phyloP scores from a whole-genome alignment of 495 filamentous ascomycete genomes.

The Eremomyces bilateralis region DNA sequence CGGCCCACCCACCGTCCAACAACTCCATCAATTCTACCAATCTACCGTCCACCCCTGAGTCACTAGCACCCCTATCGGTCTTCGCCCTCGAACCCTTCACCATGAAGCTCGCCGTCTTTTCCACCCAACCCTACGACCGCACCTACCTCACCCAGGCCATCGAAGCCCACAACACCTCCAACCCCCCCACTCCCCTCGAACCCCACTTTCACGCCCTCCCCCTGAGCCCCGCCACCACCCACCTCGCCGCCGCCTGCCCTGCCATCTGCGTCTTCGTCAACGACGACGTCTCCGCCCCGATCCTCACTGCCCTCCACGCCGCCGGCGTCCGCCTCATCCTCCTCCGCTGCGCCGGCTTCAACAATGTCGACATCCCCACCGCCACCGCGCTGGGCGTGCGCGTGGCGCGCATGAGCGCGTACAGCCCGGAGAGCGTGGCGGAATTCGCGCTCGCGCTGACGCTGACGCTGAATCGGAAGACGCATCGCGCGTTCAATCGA shows the following conservation, averaged over 20 bases:
- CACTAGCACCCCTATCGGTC: too few relatives aligned
- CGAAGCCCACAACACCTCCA: conserved; percentile 11
- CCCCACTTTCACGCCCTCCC: conserved; percentile 34
- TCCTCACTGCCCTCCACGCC: conserved; percentile 27
- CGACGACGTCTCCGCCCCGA: conserved; percentile 29
- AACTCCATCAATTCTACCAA: too few relatives aligned
- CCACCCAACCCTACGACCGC: conserved; percentile 38
- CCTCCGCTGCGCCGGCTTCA: conserved; percentile 50
- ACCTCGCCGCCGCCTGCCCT: conserved; percentile 28
- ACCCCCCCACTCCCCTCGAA: conserved; percentile 12
- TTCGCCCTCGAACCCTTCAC: too few relatives aligned
- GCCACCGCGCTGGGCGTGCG: conserved; percentile 36
- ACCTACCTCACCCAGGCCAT: conserved; percentile 23
- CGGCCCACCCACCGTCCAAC: too few relatives aligned
- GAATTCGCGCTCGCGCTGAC: conserved; percentile 48
- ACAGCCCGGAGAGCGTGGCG: conserved; percentile 51
- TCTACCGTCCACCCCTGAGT: too few relatives aligned
- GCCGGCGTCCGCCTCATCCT: conserved; percentile 32
- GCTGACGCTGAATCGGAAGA: conserved; percentile 47
- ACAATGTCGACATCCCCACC: conserved; percentile 37
- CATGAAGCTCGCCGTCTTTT: conserved; percentile 41
- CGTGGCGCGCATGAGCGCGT: conserved; percentile 45
- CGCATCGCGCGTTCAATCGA: conserved; percentile 48
- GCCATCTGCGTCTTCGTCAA: conserved; percentile 57
- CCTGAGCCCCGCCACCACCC: too few relatives aligned